These are phyloP conservation scores for Pythium brassicae DNA, from an alignment of 352 stramenopile genomes.

Conservation along the genomic window DNA sequence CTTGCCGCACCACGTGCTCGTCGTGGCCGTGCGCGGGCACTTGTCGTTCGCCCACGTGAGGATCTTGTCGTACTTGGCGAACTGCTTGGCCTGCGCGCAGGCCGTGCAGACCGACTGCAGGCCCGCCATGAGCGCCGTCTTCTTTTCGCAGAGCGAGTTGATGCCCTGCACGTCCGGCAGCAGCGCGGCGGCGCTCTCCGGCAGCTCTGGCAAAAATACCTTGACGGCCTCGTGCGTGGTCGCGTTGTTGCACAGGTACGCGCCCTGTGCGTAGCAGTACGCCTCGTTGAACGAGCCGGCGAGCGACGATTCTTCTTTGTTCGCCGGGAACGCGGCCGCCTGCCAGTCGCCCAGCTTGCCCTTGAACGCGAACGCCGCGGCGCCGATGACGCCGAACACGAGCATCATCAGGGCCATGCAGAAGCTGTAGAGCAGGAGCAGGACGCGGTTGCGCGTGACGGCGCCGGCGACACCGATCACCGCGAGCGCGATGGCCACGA, in stretches of 20 bases:
- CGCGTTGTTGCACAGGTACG: slow-evolving; percentile 81
- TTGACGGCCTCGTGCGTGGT: slow-evolving; percentile 48
- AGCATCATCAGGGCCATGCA: slow-evolving; percentile 68
- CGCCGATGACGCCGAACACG: slow-evolving; percentile 66
- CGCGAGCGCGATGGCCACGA: slow-evolving; percentile 49
- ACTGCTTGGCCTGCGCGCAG: slow-evolving; percentile 50
- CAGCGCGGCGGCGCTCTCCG: slow-evolving; percentile 25
- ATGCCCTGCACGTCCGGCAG: slow-evolving; percentile 62
- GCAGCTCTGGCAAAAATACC: slow-evolving; percentile 58
- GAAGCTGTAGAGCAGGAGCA: slow-evolving; percentile 71
- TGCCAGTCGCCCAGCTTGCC: slow-evolving; percentile 65
- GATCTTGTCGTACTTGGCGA: slow-evolving; percentile 65
- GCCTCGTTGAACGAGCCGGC: slow-evolving; percentile 70
- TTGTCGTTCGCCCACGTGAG: slow-evolving; percentile 77
- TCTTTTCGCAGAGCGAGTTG: slow-evolving; percentile 49
- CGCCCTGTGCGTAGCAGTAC: slow-evolving; percentile 83
- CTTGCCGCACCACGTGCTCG: slow-evolving; percentile 55
- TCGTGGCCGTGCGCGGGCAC: slow-evolving; percentile 53
- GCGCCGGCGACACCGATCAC: slow-evolving; percentile 64
- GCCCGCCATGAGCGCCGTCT: slow-evolving; percentile 25
- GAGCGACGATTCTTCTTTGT: slow-evolving; percentile 49
- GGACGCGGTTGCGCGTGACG: slow-evolving; percentile 53
- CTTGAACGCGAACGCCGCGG: slow-evolving; percentile 68
- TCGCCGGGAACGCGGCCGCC: slow-evolving; percentile 43
- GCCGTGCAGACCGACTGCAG: slow-evolving; percentile 42